Evolutionary conservation across 768 basidiomycete genomes (phyloP).

Genomic region (Mycena leptocephala): DNA sequence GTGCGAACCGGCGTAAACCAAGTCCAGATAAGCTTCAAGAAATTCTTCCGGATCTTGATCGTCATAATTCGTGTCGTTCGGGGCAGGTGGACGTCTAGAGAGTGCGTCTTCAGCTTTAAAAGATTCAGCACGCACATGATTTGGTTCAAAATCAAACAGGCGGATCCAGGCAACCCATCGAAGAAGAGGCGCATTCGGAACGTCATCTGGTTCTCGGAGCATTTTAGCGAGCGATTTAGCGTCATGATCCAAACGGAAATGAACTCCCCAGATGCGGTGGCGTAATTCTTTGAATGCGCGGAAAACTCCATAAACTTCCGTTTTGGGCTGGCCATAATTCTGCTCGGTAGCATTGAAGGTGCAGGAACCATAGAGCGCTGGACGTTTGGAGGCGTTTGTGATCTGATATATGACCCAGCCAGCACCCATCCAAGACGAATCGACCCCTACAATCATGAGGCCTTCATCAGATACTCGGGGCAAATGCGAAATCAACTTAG

Average conservation of each 20-base stretch:
- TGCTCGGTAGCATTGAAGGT: constrained; percentile 51
- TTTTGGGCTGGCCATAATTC: constrained; percentile 55
- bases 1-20: neutral
- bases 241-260: constrained; percentile 53
- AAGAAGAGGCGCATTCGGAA: constrained; percentile 53
- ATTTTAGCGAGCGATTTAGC: constrained; percentile 54
- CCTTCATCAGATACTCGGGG: constrained; percentile 36
- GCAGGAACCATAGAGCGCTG: constrained; percentile 49
- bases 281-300: constrained; percentile 47
- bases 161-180: constrained; percentile 56
- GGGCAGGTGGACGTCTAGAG: constrained; percentile 39
- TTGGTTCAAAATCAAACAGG: constrained; percentile 53
- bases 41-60: constrained; percentile 49
- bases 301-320: constrained; percentile 56
- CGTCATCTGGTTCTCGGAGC: constrained; percentile 53
- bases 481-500: neutral
- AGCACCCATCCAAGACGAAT: constrained; percentile 50
- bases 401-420: constrained; percentile 55
- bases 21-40: constrained; percentile 41
- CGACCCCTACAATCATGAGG: constrained; percentile 51
- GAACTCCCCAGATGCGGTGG: constrained; percentile 49
- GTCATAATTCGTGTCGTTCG: constrained; percentile 25
- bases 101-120: constrained; percentile 47
- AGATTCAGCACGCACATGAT: constrained; percentile 50
- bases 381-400: constrained; percentile 35